Evolutionary conservation across 179 eudicot genomes (phyloP).

Genomic region (Pouteria campechiana): DNA sequence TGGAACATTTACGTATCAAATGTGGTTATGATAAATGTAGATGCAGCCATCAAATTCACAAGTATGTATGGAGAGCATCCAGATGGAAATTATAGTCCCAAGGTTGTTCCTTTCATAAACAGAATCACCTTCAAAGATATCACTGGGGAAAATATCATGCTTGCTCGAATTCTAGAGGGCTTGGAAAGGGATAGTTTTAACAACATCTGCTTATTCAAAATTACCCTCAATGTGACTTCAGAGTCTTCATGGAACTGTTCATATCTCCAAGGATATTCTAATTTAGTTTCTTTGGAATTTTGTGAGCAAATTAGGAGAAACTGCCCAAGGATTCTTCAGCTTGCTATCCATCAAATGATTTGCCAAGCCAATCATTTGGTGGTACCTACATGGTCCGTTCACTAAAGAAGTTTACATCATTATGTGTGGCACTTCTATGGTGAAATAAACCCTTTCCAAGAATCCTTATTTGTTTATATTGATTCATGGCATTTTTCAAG

Average conservation of each 20-base stretch:
- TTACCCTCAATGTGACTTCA: conserved; percentile 5
- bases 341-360: too few species aligned
- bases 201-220: conserved; percentile 9
- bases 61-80: conserved; percentile 27
- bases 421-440: too few species aligned
- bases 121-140: conserved; percentile 8
- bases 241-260: conserved; percentile 14
- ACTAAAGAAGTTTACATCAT: too few species aligned
- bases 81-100: conserved; percentile 23
- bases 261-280: conserved; percentile 10
- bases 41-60: conserved; percentile 19
- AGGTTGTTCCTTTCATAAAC: conserved; percentile 23
- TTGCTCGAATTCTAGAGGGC: conserved; percentile 12
- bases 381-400: too few species aligned
- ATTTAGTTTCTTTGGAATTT: conserved; percentile 5
- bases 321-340: too few species aligned
- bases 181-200: conserved; percentile 5
- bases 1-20: conserved; percentile 15
- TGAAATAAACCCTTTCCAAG: too few species aligned
- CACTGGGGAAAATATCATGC: conserved; percentile 2
- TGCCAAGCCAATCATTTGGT: too few species aligned
- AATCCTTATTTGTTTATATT: too few species aligned
- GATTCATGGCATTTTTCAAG: too few species aligned
- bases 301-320: too few species aligned
- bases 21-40: conserved; percentile 10